A percentile compares a stretch with the other conserved stretches of the same genome.
These are phyloP conservation scores for Phytophthora capsici DNA, from an alignment of 352 stramenopile genomes.

Conservation along the genomic window DNA sequence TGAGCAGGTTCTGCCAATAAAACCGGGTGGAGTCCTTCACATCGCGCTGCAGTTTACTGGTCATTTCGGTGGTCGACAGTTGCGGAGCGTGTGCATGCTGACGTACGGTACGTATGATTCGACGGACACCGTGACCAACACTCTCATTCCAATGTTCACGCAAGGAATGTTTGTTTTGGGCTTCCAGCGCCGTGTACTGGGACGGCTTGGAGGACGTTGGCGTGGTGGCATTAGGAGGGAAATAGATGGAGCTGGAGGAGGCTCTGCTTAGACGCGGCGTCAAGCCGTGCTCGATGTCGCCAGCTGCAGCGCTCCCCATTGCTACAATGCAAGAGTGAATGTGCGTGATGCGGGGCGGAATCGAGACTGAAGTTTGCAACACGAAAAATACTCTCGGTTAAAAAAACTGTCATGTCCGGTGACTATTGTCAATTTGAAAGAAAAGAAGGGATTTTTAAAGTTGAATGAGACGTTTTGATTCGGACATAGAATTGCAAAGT, in stretches of 20 bases:
- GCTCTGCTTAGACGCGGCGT: slow-evolving; percentile 19
- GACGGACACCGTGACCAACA: slow-evolving; percentile 32
- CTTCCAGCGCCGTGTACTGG: slow-evolving; percentile 29
- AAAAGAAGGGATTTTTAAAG: not conserved
- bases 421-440: not conserved
- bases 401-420: slow-evolving; percentile 8
- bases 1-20: slow-evolving; percentile 59
- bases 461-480: not conserved
- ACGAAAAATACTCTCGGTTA: slow-evolving; percentile 17
- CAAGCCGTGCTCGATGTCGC: slow-evolving; percentile 27
- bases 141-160: slow-evolving; percentile 36
- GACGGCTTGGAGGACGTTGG: slow-evolving; percentile 1
- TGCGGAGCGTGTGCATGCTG: slow-evolving; percentile 4
- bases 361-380: slow-evolving; percentile 6
- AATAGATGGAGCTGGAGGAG: slow-evolving; percentile 27
- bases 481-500: not conserved
- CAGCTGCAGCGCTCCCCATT: slow-evolving; percentile 20
- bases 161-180: slow-evolving; percentile 20
- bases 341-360: not conserved
- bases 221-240: slow-evolving; percentile 1
- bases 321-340: slow-evolving; percentile 5
- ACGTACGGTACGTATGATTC: slow-evolving; percentile 24
- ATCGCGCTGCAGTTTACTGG: slow-evolving; percentile 32
- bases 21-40: slow-evolving; percentile 44
- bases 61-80: slow-evolving; percentile 13